Evolutionary conservation across 352 stramenopile genomes (phyloP), one percentile per base, ranked within the genome.

Genomic region (Phytophthora pini): DNA sequence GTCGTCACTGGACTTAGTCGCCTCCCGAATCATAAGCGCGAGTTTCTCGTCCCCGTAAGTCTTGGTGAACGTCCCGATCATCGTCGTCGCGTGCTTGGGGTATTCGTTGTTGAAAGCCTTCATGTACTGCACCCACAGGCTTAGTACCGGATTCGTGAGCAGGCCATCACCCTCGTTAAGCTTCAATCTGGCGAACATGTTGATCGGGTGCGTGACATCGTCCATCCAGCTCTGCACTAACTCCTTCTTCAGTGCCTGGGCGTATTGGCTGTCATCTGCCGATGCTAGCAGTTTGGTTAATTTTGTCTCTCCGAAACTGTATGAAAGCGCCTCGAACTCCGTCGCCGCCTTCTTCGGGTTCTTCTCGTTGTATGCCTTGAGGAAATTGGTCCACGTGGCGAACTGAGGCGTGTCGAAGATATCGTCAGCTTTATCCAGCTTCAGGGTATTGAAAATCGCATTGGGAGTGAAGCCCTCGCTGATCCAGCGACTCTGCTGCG

Each of bases 11-110:
- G 47, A 36, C 9, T 52, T 53, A 15, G 26, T 49, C 3, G 36
- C 51, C 4, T 40, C 46, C 22, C 54, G 29, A 2, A 69, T 10
- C 53, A 69, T 69, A 12, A n/a, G 15, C 5, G 55, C 38, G 8
- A 70, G 8, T 8, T 60, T 56, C 9, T 57, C 47, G 24, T 69
- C 61, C 1, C 39, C 46, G 13, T 64, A 69, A 46, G 38, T 64
- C 31, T 64, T 63, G 2, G 55, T 54, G 11, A 64, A 48, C 7
- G 10, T 38, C 40, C 65, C 12, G 48, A 65, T 60, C 22, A 70
- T 57, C 3, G 48, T 57, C 0, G 56, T 70, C 24, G 56, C 12
- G 20, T 17, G 13, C 4, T 36, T 12, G 12, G 56, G 13, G 32
- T 40, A 40, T 8, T 58, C 2, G 17, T 58, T 11, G 32, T 65